Conservation (phyloP, 306 rosid species). For the Hippophae tibetana region DNA sequence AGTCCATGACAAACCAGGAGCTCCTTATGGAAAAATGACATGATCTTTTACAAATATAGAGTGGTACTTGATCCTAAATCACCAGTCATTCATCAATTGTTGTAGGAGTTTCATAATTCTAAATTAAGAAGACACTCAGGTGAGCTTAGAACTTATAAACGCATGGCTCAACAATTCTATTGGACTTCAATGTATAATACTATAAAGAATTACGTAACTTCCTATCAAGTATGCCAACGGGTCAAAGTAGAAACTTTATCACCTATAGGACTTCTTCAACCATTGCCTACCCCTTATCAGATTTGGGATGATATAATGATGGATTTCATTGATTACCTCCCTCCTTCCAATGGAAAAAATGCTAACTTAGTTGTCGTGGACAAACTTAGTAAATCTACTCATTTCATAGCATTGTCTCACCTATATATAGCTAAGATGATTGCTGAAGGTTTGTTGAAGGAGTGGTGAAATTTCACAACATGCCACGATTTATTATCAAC, state of each 20-base stretch:
- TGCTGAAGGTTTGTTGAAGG: background rate
- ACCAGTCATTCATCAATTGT: background rate
- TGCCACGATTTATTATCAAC: background rate
- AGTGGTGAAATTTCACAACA: background rate
- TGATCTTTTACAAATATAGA: background rate
- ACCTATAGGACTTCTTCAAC: background rate
- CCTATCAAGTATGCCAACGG: background rate
- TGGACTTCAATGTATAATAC: background rate
- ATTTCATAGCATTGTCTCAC: background rate
- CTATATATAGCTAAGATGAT: background rate
- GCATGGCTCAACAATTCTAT: conserved; percentile 1
- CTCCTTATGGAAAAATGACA: too few species aligned
- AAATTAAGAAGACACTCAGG: conserved; percentile 1
- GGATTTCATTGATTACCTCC: too few species aligned
- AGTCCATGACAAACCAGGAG: too few species aligned
- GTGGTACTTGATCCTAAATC: background rate
- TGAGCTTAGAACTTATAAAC: background rate
- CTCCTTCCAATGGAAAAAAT: background rate
- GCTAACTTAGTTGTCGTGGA: background rate
- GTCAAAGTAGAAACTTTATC: too few species aligned
- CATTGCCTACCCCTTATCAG: background rate
- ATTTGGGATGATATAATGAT: too few species aligned
- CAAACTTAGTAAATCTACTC: background rate
- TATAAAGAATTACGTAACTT: background rate
- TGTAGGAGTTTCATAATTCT: background rate